Evolutionary conservation across 257 asterid genomes (phyloP), one percentile per base, ranked within the genome.

Genomic region (Mitragyna speciosa): DNA sequence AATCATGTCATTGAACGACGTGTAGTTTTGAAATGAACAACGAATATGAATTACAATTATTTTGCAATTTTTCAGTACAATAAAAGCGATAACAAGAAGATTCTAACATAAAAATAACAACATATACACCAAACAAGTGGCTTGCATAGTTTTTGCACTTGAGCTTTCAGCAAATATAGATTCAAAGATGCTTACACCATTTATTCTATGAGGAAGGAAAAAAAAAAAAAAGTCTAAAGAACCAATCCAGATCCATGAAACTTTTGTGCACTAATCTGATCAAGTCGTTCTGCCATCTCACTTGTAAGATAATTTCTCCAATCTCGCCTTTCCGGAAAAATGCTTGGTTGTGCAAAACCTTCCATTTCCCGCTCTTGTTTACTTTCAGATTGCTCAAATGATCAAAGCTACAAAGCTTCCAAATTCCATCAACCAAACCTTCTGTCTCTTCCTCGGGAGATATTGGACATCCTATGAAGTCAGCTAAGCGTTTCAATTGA

Each of bases 401-500:
- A 56, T 56, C 63, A 56, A 56, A 56, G 31, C 67, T 61, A n/a
- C 31, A 61, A 24, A 61, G 67, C 67, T 31, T 15, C 31, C 8
- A 9, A 61, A 61, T 61, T 15, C n/a, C 31, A 61, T 61, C 67
- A 61, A 61, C 31, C 33, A 8, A 7, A 0, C 67, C 31, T 3
- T 12, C 31, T n/a, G 12, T 61, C 31, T 61, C 67, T 16, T 73
- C 66, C 63, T 73, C 64, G 0, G 5, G 33, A 28, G 77, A 73
- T 28, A 73, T 16, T 8, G 77, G 77, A n/a, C 43, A 73, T 4
- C 63, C 77, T 43, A 73, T 16, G 54, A 73, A 51, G 45, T 49
- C 28, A 7, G 77, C 65, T 12, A 73, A 7, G 17, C 45, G 30
- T 51, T 51, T 73, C 77, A 73, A 30, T 0, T 73, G 45, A 26